Conservation (phyloP, 2,329 filamentous ascomycete species). For the Diaporthe nobilis region DNA sequence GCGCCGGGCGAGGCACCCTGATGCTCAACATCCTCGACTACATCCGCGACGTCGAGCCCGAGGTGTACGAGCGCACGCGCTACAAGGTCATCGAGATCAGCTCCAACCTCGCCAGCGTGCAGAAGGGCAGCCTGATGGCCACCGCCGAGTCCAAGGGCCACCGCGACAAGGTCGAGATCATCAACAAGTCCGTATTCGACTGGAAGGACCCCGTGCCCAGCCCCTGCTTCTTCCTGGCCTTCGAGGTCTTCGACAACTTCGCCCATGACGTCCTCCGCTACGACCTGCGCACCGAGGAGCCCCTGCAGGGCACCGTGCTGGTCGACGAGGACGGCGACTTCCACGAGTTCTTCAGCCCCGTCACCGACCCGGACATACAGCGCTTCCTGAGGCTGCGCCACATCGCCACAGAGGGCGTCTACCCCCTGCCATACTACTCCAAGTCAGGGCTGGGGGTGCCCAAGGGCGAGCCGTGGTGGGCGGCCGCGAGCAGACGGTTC, state of each 20-base stretch:
- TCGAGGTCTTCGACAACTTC: constrained; percentile 99
- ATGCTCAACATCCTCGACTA: constrained; percentile 99
- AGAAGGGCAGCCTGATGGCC: constrained; percentile 78
- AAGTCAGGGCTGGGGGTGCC: constrained; percentile 38
- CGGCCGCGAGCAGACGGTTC: constrained; percentile 16
- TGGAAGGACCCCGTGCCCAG: constrained; percentile 91
- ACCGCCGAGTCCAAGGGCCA: constrained; percentile 81
- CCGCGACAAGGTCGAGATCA: constrained; percentile 88
- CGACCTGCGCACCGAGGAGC: constrained; percentile 82
- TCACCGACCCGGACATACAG: constrained; percentile 80
- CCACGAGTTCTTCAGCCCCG: constrained; percentile 90
- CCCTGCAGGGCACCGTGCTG: constrained; percentile 90
- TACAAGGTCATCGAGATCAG: constrained; percentile 98
- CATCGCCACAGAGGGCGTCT: constrained; percentile 76
- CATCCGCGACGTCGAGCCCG: constrained; percentile 88
- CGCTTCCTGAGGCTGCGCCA: constrained; percentile 89
- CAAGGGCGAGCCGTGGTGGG: constrained; percentile 36
- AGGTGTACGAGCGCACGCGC: constrained; percentile 93
- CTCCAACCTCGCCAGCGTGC: constrained; percentile 81
- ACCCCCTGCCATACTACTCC: constrained; percentile 72
- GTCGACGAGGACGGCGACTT: constrained; percentile 90
- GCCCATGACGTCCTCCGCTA: constrained; percentile 95
- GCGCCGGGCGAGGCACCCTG: constrained; percentile 94
- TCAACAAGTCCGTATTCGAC: constrained; percentile 95
- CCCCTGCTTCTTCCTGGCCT: constrained; percentile 96